phyloP scores from a whole-genome alignment of 257 asterid genomes.

The Solanum habrochaites region DNA sequence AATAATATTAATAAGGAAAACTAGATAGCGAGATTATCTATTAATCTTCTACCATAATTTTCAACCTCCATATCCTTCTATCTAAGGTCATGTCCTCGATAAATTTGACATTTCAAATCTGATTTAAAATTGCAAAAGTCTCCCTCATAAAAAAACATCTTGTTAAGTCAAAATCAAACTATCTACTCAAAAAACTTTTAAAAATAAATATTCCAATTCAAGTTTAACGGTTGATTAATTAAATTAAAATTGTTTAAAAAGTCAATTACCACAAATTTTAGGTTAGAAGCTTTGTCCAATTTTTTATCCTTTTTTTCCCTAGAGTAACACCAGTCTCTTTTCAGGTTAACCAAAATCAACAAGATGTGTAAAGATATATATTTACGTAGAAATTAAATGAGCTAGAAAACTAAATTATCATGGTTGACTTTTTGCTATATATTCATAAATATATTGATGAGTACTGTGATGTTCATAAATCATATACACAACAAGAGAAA shows the following conservation, averaged over 20 bases:
- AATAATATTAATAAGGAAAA: neutral
- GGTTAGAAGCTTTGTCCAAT: neutral
- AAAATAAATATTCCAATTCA: neutral
- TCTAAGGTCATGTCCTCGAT: neutral
- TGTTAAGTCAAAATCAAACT: neutral
- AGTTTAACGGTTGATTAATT: neutral
- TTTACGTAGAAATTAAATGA: neutral
- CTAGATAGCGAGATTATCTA: neutral
- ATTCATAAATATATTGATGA: neutral
- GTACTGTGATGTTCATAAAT: neutral
- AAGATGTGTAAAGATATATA: neutral
- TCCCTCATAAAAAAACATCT: neutral
- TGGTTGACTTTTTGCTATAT: neutral
- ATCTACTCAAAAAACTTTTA: neutral
- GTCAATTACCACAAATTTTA: neutral
- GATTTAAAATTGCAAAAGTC: neutral
- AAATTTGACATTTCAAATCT: neutral
- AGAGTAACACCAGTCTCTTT: neutral
- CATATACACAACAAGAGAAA: neutral
- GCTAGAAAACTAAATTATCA: neutral
- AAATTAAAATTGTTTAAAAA: neutral
- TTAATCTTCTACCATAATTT: neutral
- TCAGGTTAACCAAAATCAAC: neutral
- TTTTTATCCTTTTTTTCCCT: neutral
- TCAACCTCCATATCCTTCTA: neutral